Evolutionary conservation across 768 basidiomycete species (phyloP), one percentile per base, ranked within the genome.

Genomic region (Leccinum longicurvipes): DNA sequence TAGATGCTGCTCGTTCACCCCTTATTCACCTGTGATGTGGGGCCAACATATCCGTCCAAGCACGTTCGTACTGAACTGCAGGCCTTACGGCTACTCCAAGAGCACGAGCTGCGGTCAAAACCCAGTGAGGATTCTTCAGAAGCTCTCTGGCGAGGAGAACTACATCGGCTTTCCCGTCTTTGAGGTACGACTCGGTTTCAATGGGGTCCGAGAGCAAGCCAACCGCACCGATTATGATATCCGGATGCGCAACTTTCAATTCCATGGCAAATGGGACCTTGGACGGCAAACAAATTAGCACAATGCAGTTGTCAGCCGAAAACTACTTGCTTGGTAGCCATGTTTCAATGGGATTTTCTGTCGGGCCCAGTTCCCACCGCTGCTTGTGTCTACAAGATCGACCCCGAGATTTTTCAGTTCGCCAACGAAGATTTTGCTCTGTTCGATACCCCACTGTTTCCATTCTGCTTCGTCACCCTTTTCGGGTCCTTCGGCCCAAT

Each of bases 401-500:
- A 92, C 77, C 8, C 86, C 88, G 5, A 83, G 60, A 53, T 82
- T 75, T 62, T 79, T 68, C 63, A 92, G 67, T 66, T 82, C 78
- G 14, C 77, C 77, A 2, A 77, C 76, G 28, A 85, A 76, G 31
- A 84, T 63, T 29, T 76, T 84, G 66, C 81, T 88, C 70, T 93
- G 91, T 64, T 91, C 85, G 50, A 91, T 74, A 11, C 90, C 91
- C 88, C 90, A 90, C 50, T 82, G 78, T 55, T 75, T 77, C 81
- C 81, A 90, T 52, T 72, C 69, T 14, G 81, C 84, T 19, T 81
- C 67, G 7, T 66, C 74, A 71, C 73, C 80, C 67, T 76, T 79
- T 72, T 82, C 87, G 6, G 76, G 75, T 5, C 75, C 77, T 52
- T 79, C 76, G 9, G 81, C 81, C 84, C 85, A 89, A 57, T 91